These are phyloP conservation scores for Zalaria sp. DNA, from an alignment of 2,329 filamentous ascomycete genomes.

Conservation along the genomic window DNA sequence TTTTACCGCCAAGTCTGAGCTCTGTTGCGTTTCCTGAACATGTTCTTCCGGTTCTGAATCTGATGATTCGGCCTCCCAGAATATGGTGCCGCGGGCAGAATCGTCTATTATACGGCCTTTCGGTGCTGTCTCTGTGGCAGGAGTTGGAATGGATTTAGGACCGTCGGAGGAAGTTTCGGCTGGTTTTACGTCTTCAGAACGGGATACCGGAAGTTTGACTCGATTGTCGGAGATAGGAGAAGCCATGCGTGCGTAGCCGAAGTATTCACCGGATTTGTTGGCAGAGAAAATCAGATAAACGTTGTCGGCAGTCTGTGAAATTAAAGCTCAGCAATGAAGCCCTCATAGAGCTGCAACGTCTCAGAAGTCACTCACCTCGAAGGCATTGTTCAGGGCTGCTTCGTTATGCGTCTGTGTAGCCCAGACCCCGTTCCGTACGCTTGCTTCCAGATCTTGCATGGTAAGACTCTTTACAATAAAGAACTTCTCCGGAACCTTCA, in stretches of 20 bases:
- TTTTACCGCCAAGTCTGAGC: too few species aligned
- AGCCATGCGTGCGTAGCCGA: constrained; percentile 83
- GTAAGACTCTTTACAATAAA: constrained; percentile 92
- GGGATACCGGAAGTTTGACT: background rate
- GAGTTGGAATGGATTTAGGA: constrained; percentile 66
- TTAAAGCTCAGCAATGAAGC: constrained; percentile 5
- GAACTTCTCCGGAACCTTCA: constrained; percentile 54
- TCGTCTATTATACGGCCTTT: constrained; percentile 84
- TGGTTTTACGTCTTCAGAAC: constrained; percentile 47
- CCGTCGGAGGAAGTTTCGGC: constrained; percentile 46
- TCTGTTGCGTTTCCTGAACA: constrained; percentile 2
- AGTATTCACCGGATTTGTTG: constrained; percentile 95
- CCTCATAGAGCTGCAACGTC: constrained; percentile 14
- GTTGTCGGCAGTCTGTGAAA: constrained; percentile 53
- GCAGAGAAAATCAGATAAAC: constrained; percentile 92
- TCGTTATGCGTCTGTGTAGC: constrained; percentile 93
- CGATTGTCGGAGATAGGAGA: constrained; percentile 72
- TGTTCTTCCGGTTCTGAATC: constrained; percentile 30
- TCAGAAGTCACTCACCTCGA: constrained; percentile 40
- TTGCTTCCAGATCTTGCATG: constrained; percentile 75
- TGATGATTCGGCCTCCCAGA: constrained; percentile 73
- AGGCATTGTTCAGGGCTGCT: constrained; percentile 66
- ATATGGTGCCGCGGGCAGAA: constrained; percentile 84
- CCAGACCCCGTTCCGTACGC: constrained; percentile 80
- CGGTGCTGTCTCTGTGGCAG: constrained; percentile 63